Base-by-base conservation (phyloP, 2,329 filamentous ascomycete genomes). In the Capronia coronata region DNA sequence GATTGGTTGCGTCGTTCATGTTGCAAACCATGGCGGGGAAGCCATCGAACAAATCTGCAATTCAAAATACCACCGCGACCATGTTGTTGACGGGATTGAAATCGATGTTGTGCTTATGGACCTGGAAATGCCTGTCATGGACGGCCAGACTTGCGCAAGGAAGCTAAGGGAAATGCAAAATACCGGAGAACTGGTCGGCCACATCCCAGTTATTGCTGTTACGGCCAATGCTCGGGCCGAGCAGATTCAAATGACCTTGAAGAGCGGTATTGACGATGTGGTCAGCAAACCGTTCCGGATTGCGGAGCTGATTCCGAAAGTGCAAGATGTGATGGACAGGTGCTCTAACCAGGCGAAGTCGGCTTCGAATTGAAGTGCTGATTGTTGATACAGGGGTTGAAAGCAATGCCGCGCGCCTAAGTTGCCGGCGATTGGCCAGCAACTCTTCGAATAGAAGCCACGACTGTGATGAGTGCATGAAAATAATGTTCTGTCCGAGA, bases 61-160 rank as follows among this genome's bases (percentile, higher is more conserved):
- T 66, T 91, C 86, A 71, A 85, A 87, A 65, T 97, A 94, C 66
- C 37, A 51, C 19, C 46, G 43, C 22, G 56, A 64, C 27, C 57
- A 58, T 2, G 21, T 44, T 7, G 19, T 21, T 1, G 46, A 52
- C 19, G 55, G 55, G 1, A 21, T 52, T 0, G 52, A 58, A 2
- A 63, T 86, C 19, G 79, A 80, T 7, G 74, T 88, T 39, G 82
- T 90, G 10, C 66, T 90, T 4, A 88, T 90, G 85, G 86, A 90
- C 62, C 73, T 88, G 41, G 85, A 89, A 61, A 90, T 90, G 86
- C 86, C 86, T 1, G 76, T 88, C 37, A 89, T 89, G 86, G 84
- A 90, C 60, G 86, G 86, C 29, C 78, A 86, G 65, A 84, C 83
- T 1, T 87, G 85, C 55, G 82, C 85, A 10, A 74, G 76, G 35